Base-by-base conservation (phyloP, 2,329 filamentous ascomycete species). In the Clonostachys rhizophaga region DNA sequence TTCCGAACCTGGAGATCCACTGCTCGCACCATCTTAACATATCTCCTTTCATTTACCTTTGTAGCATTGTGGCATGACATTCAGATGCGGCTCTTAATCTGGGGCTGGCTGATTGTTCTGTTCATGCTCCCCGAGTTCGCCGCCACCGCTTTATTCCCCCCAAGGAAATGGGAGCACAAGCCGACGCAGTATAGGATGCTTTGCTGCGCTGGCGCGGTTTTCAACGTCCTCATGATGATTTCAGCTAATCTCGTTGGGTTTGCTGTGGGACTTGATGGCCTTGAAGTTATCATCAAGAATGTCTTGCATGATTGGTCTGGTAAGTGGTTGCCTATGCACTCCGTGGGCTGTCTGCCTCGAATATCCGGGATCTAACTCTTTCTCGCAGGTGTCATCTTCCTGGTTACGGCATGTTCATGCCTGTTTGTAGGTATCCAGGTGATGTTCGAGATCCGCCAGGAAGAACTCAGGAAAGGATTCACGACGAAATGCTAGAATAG, bases 21-120 rank as follows among this genome's bases (percentile, higher is more conserved):
- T 17, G 81, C 76, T 41, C 72, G 79, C 14, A 84, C 83, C 0
- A 74, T 92, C 3, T 58, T 82, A 45, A 96, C 92, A 48, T 94
- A 90, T 63, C 72, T 95, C 3, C 70, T 86, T 5, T 89, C 96
- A 34, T 99, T 99, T 63, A 96, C 91, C 0, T 99, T 99, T 59
- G 94, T 99, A 20, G 95, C 94, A 0, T 74, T 99, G 30, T 99
- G 94, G 94, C 94, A 99, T 68, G 94, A 99, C 58, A 95, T 99
- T 59, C 86, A 95, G 68, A 79, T 97, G 33, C 82, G 87, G 10
- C 75, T 99, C 37, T 77, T 99, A 34, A 86, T 95, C 65, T 99
- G 94, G 94, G 92, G 94, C 30, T 99, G 94, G 94, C 77, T 99
- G 37, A 83, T 99, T 52, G 91, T 95, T 0, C 70, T 97, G 20